Evolutionary conservation across 2,329 filamentous ascomycete species (phyloP), one percentile per base, ranked within the genome.

Genomic region (Didymella sp.): DNA sequence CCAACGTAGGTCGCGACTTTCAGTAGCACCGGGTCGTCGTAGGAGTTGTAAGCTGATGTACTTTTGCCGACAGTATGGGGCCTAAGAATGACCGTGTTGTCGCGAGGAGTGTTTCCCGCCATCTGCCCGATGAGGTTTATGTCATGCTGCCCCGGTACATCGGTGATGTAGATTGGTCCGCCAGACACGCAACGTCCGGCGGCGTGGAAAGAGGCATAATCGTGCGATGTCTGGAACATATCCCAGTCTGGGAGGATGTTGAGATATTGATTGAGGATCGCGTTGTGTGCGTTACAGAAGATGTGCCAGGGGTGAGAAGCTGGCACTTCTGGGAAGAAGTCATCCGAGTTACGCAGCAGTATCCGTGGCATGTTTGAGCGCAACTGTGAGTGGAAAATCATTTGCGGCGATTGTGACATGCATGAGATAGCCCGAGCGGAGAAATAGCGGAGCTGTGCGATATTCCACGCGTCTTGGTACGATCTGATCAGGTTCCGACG

Each of bases 101-200:
- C 90, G 22, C 85, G 80, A 0, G 87, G 81, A 0, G 90, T 95
- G 11, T 82, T 79, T 0, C 89, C 93, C 0, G 90, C 92, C 83
- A 98, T 93, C 73, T 96, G 88, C 25, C 82, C 77, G 58, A 99
- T 89, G 15, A 99, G 76, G 6, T 82, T 77, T 27, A 92, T 69
- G 68, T 96, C 84, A 73, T 98, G 92, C 58, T 91, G 79, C 0
- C 92, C 93, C 0, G 94, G 94, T 0, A 87, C 84, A 75, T 99
- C 95, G 0, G 94, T 98, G 73, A 99, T 93, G 68, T 96, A 97
- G 37, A 99, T 89, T 0, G 94, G 95, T 0, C 95, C 95, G 8
- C 95, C 95, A 44, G 89, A 93, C 9, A 99, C 82, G 73, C 92
- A 96, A 43, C 95, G 85, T 2, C 92, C 93, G 1, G 95, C 94